These are phyloP conservation scores for Arthrobotrys megalospora DNA, from an alignment of 2,329 filamentous ascomycete genomes.

Conservation along the genomic window DNA sequence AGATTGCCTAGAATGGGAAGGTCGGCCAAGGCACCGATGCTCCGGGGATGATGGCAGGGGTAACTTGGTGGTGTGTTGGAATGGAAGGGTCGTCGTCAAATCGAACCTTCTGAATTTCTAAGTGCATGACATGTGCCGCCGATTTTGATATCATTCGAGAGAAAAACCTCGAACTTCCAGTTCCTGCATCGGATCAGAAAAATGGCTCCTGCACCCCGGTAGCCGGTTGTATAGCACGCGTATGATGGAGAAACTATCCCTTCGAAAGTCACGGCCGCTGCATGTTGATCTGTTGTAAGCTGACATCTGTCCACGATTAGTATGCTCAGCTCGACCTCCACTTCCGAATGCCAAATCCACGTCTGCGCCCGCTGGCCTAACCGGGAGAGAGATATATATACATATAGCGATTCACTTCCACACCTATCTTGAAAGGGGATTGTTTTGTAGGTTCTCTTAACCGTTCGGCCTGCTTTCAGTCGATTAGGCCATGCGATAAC, in stretches of 20 bases:
- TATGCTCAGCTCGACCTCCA: neutral
- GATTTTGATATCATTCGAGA: slow-evolving; percentile 24
- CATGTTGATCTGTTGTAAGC: slow-evolving; percentile 18
- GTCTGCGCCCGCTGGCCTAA: neutral
- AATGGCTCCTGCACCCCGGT: neutral
- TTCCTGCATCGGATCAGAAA: slow-evolving; percentile 26
- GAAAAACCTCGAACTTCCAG: slow-evolving; percentile 25
- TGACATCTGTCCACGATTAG: slow-evolving; percentile 22
- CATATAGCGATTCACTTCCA: neutral
- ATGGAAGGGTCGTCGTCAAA: neutral
- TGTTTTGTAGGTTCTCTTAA: neutral
- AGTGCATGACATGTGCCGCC: slow-evolving; percentile 30
- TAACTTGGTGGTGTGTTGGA: slow-evolving; percentile 20
- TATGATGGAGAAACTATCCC: neutral
- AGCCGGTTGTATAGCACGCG: neutral
- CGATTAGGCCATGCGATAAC: slow-evolving; percentile 19
- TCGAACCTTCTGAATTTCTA: slow-evolving; percentile 10
- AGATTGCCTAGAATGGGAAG: slow-evolving; percentile 44
- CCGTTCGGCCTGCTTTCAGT: neutral
- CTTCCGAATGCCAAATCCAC: slow-evolving; percentile 16
- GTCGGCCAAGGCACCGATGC: slow-evolving; percentile 43
- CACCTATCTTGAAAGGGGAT: neutral
- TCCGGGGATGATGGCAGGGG: slow-evolving; percentile 13
- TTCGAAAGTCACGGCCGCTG: neutral
- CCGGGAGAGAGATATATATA: neutral